A percentile compares a stretch with the other conserved stretches of the same genome.
Evolutionary conservation across 2,329 filamentous ascomycete genomes (phyloP).

Genomic region (Ceratocystis albifundus): DNA sequence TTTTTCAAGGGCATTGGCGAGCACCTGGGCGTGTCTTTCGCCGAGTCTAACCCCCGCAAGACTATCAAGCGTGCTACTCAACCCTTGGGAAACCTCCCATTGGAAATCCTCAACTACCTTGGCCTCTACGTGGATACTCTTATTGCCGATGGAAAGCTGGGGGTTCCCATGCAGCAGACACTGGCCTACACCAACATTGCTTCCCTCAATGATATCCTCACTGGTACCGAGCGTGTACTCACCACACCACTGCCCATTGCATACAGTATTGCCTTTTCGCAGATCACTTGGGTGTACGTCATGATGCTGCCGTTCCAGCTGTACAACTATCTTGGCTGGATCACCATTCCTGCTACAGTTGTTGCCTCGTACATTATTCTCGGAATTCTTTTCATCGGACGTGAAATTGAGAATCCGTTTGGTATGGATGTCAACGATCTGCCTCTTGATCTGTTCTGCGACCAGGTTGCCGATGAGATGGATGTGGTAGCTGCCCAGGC

Average conservation of each 20-base stretch:
- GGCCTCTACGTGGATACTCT: slow-evolving; percentile 53
- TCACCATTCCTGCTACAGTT: slow-evolving; percentile 66
- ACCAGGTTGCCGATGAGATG: slow-evolving; percentile 60
- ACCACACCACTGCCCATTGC: slow-evolving; percentile 73
- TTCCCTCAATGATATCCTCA: slow-evolving; percentile 59
- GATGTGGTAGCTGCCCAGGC: slow-evolving; percentile 54
- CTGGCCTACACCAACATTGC: slow-evolving; percentile 49
- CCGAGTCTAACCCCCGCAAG: slow-evolving; percentile 67
- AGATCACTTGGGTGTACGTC: slow-evolving; percentile 80
- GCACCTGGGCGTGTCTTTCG: slow-evolving; percentile 65
- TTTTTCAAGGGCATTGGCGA: slow-evolving; percentile 56
- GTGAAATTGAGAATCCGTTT: slow-evolving; percentile 78
- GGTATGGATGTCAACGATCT: slow-evolving; percentile 74
- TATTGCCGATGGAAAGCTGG: slow-evolving; percentile 44
- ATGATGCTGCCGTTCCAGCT: slow-evolving; percentile 74
- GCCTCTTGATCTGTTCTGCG: slow-evolving; percentile 64
- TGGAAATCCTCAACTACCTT: slow-evolving; percentile 68
- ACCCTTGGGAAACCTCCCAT: slow-evolving; percentile 69
- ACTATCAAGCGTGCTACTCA: slow-evolving; percentile 58
- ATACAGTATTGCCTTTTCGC: slow-evolving; percentile 72
- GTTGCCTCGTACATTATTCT: slow-evolving; percentile 71
- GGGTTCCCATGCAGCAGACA: slow-evolving; percentile 48
- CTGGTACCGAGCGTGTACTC: slow-evolving; percentile 64
- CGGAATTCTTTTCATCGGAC: slow-evolving; percentile 60
- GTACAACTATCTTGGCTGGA: slow-evolving; percentile 50